These are phyloP conservation scores for Fusarium cyanostomum DNA, from an alignment of 2,329 filamentous ascomycete species.

Conservation along the genomic window DNA sequence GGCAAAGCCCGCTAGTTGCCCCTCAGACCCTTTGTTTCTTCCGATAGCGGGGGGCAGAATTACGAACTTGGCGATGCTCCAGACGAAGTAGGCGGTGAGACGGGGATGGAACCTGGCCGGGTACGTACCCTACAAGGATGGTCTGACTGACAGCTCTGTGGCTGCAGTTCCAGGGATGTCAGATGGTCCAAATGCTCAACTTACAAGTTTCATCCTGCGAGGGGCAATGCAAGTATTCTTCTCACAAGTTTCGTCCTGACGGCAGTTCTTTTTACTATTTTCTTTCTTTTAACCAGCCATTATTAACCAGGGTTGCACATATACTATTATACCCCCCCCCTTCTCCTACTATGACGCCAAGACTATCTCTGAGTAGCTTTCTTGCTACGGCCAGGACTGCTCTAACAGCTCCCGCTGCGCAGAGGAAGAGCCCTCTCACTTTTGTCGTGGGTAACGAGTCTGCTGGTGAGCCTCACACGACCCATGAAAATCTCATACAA, in stretches of 20 bases:
- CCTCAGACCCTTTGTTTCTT: too few species aligned
- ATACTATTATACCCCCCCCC: background rate
- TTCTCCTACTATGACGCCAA: constrained; percentile 41
- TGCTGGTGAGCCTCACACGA: constrained; percentile 58
- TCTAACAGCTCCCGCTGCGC: constrained; percentile 55
- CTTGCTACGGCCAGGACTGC: constrained; percentile 60
- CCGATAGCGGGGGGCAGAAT: constrained; percentile 39
- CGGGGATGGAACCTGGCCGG: background rate
- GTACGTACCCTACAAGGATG: background rate
- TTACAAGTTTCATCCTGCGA: constrained; percentile 28
- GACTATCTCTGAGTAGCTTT: constrained; percentile 59
- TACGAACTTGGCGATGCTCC: background rate
- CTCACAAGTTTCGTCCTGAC: constrained; percentile 1
- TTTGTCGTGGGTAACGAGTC: constrained; percentile 76
- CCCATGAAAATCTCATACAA: background rate
- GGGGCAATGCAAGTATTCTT: constrained; percentile 12
- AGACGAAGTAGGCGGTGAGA: constrained; percentile 20
- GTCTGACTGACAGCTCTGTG: constrained; percentile 26
- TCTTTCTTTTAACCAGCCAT: background rate
- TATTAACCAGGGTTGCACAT: background rate
- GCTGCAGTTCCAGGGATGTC: constrained; percentile 25
- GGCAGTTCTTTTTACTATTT: background rate
- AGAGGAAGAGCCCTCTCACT: constrained; percentile 60
- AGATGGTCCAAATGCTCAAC: constrained; percentile 4
- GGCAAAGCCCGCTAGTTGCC: background rate